Evolutionary conservation across 306 rosid species (phyloP).

Genomic region (Purshia tridentata): DNA sequence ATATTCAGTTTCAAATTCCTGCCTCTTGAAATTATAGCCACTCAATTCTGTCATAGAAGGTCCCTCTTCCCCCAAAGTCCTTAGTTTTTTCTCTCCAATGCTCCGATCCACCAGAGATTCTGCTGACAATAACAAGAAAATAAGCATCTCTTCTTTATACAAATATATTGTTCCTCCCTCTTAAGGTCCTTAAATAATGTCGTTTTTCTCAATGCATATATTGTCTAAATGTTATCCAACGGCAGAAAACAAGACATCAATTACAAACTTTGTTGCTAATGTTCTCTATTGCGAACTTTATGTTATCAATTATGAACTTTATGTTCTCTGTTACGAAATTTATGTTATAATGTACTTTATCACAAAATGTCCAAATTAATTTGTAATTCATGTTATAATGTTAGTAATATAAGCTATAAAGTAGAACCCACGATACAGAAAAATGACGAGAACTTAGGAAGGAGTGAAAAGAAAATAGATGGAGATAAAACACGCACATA

Average conservation of each 20-base stretch:
- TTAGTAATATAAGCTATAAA: no score
- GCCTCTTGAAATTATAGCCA: conserved; percentile 82
- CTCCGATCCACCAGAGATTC: conserved; percentile 65
- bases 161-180: neutral
- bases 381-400: no score
- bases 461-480: no score
- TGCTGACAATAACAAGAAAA: conserved; percentile 22
- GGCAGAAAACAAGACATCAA: neutral
- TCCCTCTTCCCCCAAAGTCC: conserved; percentile 59
- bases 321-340: no score
- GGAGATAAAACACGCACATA: conserved; percentile 17
- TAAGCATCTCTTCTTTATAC: neutral
- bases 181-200: neutral
- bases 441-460: no score
- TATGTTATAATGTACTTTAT: no score
- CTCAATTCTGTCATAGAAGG: conserved; percentile 66
- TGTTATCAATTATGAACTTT: no score
- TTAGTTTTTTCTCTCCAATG: conserved; percentile 74
- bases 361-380: no score
- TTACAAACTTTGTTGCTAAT: neutral
- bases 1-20: conserved; percentile 83
- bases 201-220: neutral
- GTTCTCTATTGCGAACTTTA: no score
- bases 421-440: no score
- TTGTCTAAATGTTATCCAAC: neutral